Percentiles rank a stretch among this genome's conserved stretches.
phyloP scores from a whole-genome alignment of 345 rosid genomes.

The Luvunga scandens region DNA sequence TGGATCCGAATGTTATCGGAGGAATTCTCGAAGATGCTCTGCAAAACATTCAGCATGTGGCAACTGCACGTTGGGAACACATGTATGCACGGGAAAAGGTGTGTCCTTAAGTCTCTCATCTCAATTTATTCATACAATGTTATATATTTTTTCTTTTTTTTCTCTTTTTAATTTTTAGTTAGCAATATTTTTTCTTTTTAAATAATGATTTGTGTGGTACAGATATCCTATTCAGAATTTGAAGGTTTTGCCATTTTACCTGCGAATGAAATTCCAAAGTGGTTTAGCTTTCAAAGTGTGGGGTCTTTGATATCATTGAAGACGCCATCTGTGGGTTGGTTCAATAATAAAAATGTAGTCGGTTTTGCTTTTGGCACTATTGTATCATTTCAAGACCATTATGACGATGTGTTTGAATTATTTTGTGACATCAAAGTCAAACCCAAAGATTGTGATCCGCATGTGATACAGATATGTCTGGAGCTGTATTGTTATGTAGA shows the following conservation, averaged over 20 bases:
- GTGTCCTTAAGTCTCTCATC: too few species aligned
- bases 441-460: not conserved
- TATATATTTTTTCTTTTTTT: not conserved
- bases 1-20: not conserved
- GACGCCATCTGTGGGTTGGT: not conserved
- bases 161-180: not conserved
- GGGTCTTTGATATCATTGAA: not conserved
- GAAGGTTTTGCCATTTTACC: not conserved
- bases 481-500: too few species aligned
- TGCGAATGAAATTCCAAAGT: too few species aligned
- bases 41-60: too few species aligned
- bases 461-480: not conserved
- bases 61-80: too few species aligned
- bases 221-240: not conserved
- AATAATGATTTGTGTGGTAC: not conserved
- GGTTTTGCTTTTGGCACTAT: conserved; percentile 7
- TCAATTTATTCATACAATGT: not conserved
- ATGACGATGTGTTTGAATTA: not conserved
- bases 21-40: not conserved
- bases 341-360: not conserved
- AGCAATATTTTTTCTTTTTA: not conserved
- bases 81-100: too few species aligned
- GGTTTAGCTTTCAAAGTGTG: too few species aligned
- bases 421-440: not conserved
- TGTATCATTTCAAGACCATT: not conserved